Percentiles rank a stretch among this genome's conserved stretches.
Conservation (phyloP, 768 basidiomycete genomes). For the Pleurotus giganteus region DNA sequence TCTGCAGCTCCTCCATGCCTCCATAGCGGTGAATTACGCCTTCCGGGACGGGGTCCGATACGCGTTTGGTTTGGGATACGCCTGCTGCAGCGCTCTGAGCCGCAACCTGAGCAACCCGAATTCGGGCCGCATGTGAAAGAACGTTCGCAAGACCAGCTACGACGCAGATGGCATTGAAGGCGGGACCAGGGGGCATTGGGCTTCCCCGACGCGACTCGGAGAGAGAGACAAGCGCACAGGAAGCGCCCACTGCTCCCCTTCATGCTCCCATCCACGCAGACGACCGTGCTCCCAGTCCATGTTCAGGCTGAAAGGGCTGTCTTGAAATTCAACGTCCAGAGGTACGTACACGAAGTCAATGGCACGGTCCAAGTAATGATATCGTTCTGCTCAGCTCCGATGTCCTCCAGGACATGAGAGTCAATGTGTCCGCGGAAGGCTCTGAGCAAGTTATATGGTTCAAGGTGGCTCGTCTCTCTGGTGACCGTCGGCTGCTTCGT, state of each 20-base stretch:
- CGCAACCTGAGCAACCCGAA: constrained; percentile 45
- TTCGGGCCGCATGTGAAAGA: constrained; percentile 57
- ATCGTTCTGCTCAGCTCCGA: constrained; percentile 54
- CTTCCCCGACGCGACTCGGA: neutral
- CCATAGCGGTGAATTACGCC: neutral
- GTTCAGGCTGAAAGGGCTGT: neutral
- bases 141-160: constrained; percentile 59
- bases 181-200: constrained; percentile 65
- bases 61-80: neutral
- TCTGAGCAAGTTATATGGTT: constrained; percentile 66
- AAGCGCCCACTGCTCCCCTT: neutral
- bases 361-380: no score
- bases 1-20: no score
- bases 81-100: constrained; percentile 15
- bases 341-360: neutral
- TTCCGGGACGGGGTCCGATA: neutral
- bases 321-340: constrained; percentile 1
- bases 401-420: constrained; percentile 65
- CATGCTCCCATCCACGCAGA: neutral
- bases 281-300: neutral
- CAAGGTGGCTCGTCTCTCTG: constrained; percentile 45
- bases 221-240: neutral
- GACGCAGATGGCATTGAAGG: constrained; percentile 73
- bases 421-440: constrained; percentile 60
- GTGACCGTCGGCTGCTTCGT: neutral